These are phyloP conservation scores for Hypoxylon lenormandii DNA, from an alignment of 495 filamentous ascomycete genomes.

Conservation along the genomic window DNA sequence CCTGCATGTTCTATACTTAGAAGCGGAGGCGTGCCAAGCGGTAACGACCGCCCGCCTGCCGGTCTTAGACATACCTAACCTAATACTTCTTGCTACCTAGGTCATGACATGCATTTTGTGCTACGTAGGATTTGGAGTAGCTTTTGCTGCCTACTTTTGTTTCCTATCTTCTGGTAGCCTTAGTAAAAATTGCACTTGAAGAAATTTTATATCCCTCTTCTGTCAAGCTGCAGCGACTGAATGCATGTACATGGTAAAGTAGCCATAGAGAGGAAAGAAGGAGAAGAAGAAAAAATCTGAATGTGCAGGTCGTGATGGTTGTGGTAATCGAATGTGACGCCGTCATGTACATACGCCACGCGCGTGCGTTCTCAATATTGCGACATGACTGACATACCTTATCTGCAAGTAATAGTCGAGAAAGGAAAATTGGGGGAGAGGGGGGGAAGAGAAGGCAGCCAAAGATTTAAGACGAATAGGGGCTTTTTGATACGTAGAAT, in stretches of 20 bases:
- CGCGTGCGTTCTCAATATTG: constrained; percentile 28
- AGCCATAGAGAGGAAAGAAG: constrained; percentile 11
- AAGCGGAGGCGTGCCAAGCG: constrained; percentile 10
- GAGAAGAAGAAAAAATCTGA: neutral
- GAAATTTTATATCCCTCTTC: neutral
- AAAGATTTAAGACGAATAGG: constrained; percentile 3
- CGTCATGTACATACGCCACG: constrained; percentile 19
- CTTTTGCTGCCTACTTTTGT: neutral
- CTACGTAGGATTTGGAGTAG: neutral
- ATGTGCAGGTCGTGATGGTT: constrained; percentile 13
- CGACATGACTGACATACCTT: constrained; percentile 10
- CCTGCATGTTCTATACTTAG: constrained; percentile 47
- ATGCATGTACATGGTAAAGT: neutral
- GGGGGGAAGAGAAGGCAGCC: constrained; percentile 10
- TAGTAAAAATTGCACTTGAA: neutral
- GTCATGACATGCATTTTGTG: constrained; percentile 24
- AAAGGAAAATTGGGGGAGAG: constrained; percentile 2
- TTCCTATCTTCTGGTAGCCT: neutral
- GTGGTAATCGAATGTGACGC: constrained; percentile 51
- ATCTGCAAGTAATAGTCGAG: constrained; percentile 11
- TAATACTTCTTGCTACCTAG: too few species aligned
- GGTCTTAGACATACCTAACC: constrained; percentile 10
- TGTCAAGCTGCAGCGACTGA: constrained; percentile 2
- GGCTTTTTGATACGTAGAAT: neutral
- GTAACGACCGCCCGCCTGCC: constrained; percentile 3